Percentiles rank a stretch among this genome's conserved stretches.
phyloP scores from a whole-genome alignment of 345 rosid genomes.

The Arabis alpina region DNA sequence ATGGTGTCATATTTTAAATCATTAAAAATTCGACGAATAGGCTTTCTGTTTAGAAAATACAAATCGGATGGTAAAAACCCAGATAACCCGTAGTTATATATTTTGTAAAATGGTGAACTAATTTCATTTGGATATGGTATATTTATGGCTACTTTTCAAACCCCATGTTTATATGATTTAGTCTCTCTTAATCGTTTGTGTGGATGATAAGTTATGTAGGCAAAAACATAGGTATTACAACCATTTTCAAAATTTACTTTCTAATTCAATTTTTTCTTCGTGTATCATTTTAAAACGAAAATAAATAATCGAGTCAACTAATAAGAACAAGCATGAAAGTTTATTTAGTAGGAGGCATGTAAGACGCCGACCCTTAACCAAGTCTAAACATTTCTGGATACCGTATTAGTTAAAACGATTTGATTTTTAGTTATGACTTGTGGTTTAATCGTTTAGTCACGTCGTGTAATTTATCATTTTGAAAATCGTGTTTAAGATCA shows the following conservation, averaged over 20 bases:
- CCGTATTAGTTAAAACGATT: slow-evolving; percentile 14
- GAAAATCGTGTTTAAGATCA: slow-evolving; percentile 17
- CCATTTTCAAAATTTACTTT: slow-evolving; percentile 4
- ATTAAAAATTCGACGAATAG: too few relatives aligned
- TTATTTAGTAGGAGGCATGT: slow-evolving; percentile 35
- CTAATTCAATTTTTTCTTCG: not conserved
- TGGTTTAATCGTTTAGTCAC: slow-evolving; percentile 38
- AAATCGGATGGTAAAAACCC: too few relatives aligned
- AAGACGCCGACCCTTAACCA: slow-evolving; percentile 32
- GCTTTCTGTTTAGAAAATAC: too few relatives aligned
- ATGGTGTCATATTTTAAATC: too few relatives aligned
- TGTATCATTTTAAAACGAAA: not conserved
- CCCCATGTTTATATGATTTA: too few relatives aligned
- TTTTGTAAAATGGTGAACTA: too few relatives aligned
- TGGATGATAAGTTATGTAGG: too few relatives aligned
- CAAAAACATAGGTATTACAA: not conserved
- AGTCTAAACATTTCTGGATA: slow-evolving; percentile 38
- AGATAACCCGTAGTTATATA: too few relatives aligned
- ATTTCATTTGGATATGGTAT: too few relatives aligned
- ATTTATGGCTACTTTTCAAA: too few relatives aligned
- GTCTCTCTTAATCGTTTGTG: too few relatives aligned
- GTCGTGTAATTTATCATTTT: slow-evolving; percentile 27
- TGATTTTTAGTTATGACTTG: slow-evolving; percentile 11
- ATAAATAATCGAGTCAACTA: slow-evolving; percentile 25
- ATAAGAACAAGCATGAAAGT: slow-evolving; percentile 14